Percentiles rank a stretch among this genome's conserved stretches.
Conservation (phyloP, 164 flowering plant genomes). For the Brasenia schreberi region DNA sequence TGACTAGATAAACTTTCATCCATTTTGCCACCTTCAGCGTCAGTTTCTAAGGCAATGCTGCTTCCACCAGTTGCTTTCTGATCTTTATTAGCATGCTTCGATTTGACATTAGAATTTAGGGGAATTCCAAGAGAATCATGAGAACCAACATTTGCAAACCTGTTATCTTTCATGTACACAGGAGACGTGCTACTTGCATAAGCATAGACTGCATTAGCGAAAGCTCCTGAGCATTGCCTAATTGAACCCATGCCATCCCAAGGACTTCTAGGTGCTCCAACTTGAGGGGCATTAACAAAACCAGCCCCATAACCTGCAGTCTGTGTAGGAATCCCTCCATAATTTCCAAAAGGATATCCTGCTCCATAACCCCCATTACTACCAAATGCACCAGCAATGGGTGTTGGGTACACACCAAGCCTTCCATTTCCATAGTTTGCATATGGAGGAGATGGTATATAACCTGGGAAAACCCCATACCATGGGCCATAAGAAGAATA, state of each 20-base stretch:
- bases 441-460: not conserved
- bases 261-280: conserved; percentile 7
- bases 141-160: conserved; percentile 10
- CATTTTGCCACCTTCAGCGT: conserved; percentile 12
- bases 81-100: conserved; percentile 1
- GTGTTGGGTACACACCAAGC: not conserved
- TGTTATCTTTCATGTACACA: conserved; percentile 24
- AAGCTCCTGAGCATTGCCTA: conserved; percentile 4
- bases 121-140: conserved; percentile 13
- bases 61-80: not conserved
- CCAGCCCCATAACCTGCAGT: conserved; percentile 7
- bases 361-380: not conserved
- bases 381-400: not conserved
- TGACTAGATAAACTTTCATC: conserved; percentile 16
- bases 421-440: not conserved
- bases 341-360: conserved; percentile 6
- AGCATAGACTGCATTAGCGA: conserved; percentile 1
- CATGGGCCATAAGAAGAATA: conserved; percentile 7
- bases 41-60: conserved; percentile 1
- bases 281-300: conserved; percentile 2
- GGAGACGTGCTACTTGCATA: conserved; percentile 10
- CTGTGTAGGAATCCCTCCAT: conserved; percentile 6
- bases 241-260: conserved; percentile 9
- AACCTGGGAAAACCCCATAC: conserved; percentile 7
- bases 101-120: conserved; percentile 17